Evolutionary conservation across 345 rosid species (phyloP), one percentile per base, ranked within the genome.

Genomic region (Salix suchowensis): DNA sequence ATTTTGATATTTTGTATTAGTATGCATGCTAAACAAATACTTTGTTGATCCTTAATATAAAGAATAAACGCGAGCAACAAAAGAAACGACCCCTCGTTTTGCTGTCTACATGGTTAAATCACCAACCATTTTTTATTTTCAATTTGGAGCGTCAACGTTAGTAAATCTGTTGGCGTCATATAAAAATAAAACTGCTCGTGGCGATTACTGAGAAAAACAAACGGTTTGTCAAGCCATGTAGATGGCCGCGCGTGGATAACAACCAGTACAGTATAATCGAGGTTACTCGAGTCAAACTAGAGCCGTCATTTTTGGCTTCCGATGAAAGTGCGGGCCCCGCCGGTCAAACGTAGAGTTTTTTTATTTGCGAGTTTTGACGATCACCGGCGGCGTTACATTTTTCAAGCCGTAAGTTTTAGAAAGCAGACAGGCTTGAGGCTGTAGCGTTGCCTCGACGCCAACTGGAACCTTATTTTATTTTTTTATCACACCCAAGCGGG

Each of bases 301-400:
- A 65, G 50, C 73, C 37, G 75, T 40, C 46, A 28, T 13, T 2
- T 13, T 70, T 4, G 62, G 73, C 68, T 21, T 28, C 34, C 8
- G 23, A 50, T 4, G 34, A 48, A 11, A 14, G 6, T n/a, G 28
- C 24, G 76, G 68, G 8, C 72, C 81, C 82, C 72, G 65, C 24
- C 1, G 6, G 75, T 77, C 77, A 72, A 74, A 18, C 15, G 44
- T 81, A 71, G 62, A 73, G 54, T 61, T 42, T 61, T 42, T 14
- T 11, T 71, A 55, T 1, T 44, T 9, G 65, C 79, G 39, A 60
- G 16, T 64, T 73, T 81, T 76, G 8, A 58, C 74, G 14, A 12
- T 30, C 26, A 7, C 48, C 79, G 75, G 68, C 80, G 46, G 37
- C 60, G 68, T 19, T 39, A 21, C 55, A 67, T 24, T 19, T 40